Base-by-base conservation (phyloP, 495 filamentous ascomycete genomes). In the Amphirosellinia nigrospora region DNA sequence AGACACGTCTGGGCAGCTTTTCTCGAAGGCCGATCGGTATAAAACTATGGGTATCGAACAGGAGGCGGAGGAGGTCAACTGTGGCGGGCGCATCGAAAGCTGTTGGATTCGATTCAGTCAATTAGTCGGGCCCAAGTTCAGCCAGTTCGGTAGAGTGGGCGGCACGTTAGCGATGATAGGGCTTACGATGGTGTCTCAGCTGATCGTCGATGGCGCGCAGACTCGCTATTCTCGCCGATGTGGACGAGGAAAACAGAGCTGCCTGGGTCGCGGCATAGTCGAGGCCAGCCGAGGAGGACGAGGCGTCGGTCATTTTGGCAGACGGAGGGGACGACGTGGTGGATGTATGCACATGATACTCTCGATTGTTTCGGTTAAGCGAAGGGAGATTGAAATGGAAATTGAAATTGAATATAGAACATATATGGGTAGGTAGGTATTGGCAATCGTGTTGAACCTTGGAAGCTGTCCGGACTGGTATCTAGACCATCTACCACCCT, bases 21-120 rank as follows among this genome's bases (percentile, higher is more conserved):
- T 50, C 96, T 89, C 15, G 96, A 98, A 46, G 85, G 79, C 65
- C 94, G 90, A 78, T 98, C 96, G 80, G 87, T 79, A 82, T 98
- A 99, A 77, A 90, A 65, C 93, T 87, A 78, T 97, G 93, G 43
- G 93, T 97, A 75, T 88, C 86, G 81, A 97, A 92, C 43, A 99
- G 84, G 28, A 94, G 80, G 15, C 86, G 85, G 71, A 97, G 83
- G 60, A 94, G 70, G 65, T 72, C 32, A 48, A 80, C 71, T 34
- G 76, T 76, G 13, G 72, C 70, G 7, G 76, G 60, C 39, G 72
- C 75, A 71, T 84, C 83, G 75, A 83, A 77, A 66, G 77, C 83
- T 86, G 68, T n/a, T 4, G 36, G 58, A 65, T 41, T 41, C 39
- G 19, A 50, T 69, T 36, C 28, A 50, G 55, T 28, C 52, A 48